A percentile compares a stretch with the other conserved stretches of the same genome.
Conservation (phyloP, 768 basidiomycete species). For the Cystofilobasidium ferigula region DNA sequence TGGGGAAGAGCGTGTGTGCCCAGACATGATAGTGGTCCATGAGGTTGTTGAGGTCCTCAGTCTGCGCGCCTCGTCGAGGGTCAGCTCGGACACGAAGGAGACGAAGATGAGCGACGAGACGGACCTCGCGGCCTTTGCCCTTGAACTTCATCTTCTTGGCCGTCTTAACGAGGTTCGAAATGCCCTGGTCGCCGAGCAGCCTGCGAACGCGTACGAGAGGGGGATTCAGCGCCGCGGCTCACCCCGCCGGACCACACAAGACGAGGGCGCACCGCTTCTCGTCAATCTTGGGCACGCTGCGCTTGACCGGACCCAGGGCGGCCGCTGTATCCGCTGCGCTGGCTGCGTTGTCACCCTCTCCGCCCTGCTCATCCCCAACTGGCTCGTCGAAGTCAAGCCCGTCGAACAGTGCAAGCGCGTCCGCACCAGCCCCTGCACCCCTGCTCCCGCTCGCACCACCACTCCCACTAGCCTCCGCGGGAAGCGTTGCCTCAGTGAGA, state of each 20-base stretch:
- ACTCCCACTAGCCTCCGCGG: background rate
- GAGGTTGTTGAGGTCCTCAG: constrained; percentile 65
- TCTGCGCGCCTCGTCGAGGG: constrained; percentile 44
- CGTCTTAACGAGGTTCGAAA: constrained; percentile 65
- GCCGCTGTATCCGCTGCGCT: background rate
- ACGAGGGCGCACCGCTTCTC: constrained; percentile 43
- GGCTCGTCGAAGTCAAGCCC: background rate
- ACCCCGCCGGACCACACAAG: background rate
- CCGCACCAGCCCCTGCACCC: background rate
- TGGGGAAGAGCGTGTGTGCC: constrained; percentile 87
- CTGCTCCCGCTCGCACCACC: background rate
- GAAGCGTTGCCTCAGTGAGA: background rate
- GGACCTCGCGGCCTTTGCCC: constrained; percentile 87
- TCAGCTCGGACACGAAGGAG: background rate
- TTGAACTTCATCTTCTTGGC: constrained; percentile 66
- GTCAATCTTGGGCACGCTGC: constrained; percentile 55
- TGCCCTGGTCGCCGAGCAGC: constrained; percentile 60
- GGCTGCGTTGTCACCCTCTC: constrained; percentile 21
- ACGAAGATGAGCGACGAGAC: constrained; percentile 22
- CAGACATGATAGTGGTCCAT: constrained; percentile 84
- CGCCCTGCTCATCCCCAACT: background rate
- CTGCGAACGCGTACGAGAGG: constrained; percentile 35
- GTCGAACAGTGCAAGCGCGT: constrained; percentile 15
- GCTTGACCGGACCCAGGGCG: constrained; percentile 38
- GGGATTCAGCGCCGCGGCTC: background rate